phyloP scores from a whole-genome alignment of 305 asterid species.

The Striga hermonthica region DNA sequence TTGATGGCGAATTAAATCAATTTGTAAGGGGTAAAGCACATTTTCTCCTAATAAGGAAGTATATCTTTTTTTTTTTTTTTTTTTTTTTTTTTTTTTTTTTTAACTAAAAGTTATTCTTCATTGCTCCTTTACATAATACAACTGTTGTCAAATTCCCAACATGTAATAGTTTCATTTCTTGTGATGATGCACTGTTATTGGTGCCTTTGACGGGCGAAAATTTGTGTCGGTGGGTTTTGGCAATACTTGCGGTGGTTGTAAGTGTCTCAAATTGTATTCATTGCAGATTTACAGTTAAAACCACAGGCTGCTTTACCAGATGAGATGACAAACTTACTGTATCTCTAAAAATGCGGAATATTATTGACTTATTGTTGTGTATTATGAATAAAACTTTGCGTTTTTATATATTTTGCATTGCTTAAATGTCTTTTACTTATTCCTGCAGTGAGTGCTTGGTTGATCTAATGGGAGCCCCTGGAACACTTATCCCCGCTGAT shows the following conservation, averaged over 20 bases:
- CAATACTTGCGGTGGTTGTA: not conserved
- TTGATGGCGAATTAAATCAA: not conserved
- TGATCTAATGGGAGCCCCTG: conserved; percentile 99
- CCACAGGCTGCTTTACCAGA: conserved; percentile 1
- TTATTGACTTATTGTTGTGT: no score
- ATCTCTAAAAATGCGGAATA: conserved; percentile 10
- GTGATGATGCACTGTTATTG: not conserved
- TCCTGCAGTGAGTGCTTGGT: conserved; percentile 91
- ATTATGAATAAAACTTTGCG: not conserved
- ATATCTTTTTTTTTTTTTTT: not conserved
- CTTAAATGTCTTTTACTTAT: conserved; percentile 32
- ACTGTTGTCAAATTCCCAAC: no score
- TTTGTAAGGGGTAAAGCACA: not conserved
- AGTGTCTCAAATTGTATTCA: not conserved
- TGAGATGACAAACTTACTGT: conserved; percentile 1
- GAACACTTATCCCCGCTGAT: conserved; percentile 91
- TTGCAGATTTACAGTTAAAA: no score
- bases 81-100: no score
- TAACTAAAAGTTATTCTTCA: not conserved
- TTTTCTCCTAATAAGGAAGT: conserved; percentile 1
- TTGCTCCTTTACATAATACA: not conserved
- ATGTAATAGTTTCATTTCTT: no score
- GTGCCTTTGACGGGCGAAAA: not conserved
- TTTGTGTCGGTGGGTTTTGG: not conserved
- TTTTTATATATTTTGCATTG: not conserved